phyloP scores from a whole-genome alignment of 129 eudicot genomes.

The Rutidosis leptorrhynchoides region DNA sequence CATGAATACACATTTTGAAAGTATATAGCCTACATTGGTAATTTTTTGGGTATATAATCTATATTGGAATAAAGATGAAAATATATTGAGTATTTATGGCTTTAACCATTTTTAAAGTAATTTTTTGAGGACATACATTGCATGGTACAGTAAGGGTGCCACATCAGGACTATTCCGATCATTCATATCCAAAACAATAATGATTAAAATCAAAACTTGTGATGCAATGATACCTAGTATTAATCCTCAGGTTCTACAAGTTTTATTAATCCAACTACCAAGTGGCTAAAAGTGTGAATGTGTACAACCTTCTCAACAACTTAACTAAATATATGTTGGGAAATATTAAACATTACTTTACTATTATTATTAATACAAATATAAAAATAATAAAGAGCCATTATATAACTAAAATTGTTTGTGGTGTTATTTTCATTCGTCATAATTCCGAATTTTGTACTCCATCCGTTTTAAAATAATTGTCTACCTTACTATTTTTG shows the following conservation, averaged over 20 bases:
- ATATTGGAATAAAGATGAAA: no score
- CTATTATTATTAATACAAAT: no score
- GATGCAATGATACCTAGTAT: constrained; percentile 10
- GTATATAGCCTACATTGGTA: no score
- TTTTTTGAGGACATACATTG: background rate
- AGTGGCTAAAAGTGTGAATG: constrained; percentile 6
- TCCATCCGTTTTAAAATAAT: no score
- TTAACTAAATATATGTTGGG: background rate
- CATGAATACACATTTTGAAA: no score
- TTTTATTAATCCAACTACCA: constrained; percentile 25
- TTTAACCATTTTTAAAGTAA: no score
- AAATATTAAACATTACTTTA: background rate
- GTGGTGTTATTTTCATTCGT: no score
- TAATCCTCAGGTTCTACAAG: background rate
- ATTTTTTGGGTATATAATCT: no score
- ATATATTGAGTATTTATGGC: no score
- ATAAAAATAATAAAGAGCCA: background rate
- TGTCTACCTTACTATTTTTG: no score
- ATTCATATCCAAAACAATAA: constrained; percentile 13
- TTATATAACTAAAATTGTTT: no score
- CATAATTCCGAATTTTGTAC: no score
- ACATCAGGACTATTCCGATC: background rate
- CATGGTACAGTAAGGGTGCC: background rate
- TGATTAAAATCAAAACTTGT: constrained; percentile 16
- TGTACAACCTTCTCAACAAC: constrained; percentile 20